A percentile compares a stretch with the other conserved stretches of the same genome.
Evolutionary conservation across 805 yeast genomes (phyloP).

Genomic region (Hyphopichia homilentoma): DNA sequence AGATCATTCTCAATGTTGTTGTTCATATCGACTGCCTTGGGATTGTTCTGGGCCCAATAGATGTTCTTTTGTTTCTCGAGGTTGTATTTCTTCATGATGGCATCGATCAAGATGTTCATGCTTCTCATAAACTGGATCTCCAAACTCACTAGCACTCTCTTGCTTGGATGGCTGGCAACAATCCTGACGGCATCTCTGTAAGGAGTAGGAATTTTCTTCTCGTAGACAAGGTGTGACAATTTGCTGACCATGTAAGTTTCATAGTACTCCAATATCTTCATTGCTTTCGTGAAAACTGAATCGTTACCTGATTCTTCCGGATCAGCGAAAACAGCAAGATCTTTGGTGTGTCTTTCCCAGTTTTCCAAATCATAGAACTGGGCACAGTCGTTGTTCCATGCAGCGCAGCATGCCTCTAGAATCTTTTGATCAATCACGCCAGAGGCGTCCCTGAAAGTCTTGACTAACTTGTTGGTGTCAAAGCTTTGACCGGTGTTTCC

Average conservation of each 20-base stretch:
- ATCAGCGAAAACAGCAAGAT: slow-evolving; percentile 4
- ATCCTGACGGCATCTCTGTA: slow-evolving; percentile 19
- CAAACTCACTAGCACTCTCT: slow-evolving; percentile 35
- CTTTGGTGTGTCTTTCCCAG: slow-evolving; percentile 29
- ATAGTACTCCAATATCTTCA: slow-evolving; percentile 34
- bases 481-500: slow-evolving; percentile 29
- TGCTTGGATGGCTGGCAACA: slow-evolving; percentile 35
- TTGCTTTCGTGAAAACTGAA: slow-evolving; percentile 29
- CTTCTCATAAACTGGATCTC: slow-evolving; percentile 45
- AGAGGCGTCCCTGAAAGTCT: slow-evolving; percentile 29
- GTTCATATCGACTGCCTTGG: slow-evolving; percentile 1
- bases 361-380: slow-evolving; percentile 42
- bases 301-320: slow-evolving; percentile 10
- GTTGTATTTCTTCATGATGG: slow-evolving; percentile 36
- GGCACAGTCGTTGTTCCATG: slow-evolving; percentile 44
- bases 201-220: slow-evolving; percentile 11
- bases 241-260: slow-evolving; percentile 31
- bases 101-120: slow-evolving; percentile 37
- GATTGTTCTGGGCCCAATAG: slow-evolving; percentile 1
- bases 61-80: slow-evolving; percentile 18
- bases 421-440: slow-evolving; percentile 32
- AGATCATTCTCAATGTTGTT: slow-evolving; percentile 21
- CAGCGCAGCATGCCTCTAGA: slow-evolving; percentile 39
- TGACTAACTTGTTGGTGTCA: slow-evolving; percentile 36
- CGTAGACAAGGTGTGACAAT: slow-evolving; percentile 23